A percentile compares a stretch with the other conserved stretches of the same genome.
These are phyloP conservation scores for Ceratocystis destructans DNA, from an alignment of 2,329 filamentous ascomycete species.

Conservation along the genomic window DNA sequence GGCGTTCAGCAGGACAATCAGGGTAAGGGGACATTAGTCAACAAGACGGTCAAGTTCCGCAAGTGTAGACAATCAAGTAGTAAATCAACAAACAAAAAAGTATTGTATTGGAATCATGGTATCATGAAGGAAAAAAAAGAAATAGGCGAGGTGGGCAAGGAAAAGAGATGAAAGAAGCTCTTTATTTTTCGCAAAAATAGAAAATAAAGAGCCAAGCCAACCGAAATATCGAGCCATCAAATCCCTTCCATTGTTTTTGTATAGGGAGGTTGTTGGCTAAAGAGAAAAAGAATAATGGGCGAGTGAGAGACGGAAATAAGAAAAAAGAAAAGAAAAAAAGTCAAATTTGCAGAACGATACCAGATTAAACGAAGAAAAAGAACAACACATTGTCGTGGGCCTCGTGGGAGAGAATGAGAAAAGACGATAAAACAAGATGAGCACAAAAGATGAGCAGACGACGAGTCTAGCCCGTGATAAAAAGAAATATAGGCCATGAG, in stretches of 20 bases:
- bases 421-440: neutral
- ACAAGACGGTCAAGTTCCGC: neutral
- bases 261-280: neutral
- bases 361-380: slow-evolving; percentile 7
- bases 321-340: neutral
- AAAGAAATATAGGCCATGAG: slow-evolving; percentile 1
- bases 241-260: neutral
- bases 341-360: slow-evolving; percentile 7
- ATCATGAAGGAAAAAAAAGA: slow-evolving; percentile 9
- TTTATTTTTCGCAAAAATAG: neutral
- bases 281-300: neutral
- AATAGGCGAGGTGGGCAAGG: neutral
- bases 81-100: slow-evolving; percentile 5
- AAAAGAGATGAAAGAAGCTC: neutral
- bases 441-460: neutral
- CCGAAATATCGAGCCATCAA: neutral
- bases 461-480: neutral
- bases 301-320: slow-evolving; percentile 6
- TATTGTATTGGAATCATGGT: slow-evolving; percentile 5
- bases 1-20: neutral
- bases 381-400: slow-evolving; percentile 1
- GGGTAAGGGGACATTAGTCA: neutral
- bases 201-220: neutral
- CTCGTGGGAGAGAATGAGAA: slow-evolving; percentile 2
- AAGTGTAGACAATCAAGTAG: neutral